Evolutionary conservation across 1,284 basidiomycete species (phyloP), one percentile per base, ranked within the genome.

Genomic region (Rugosomyces carneus): DNA sequence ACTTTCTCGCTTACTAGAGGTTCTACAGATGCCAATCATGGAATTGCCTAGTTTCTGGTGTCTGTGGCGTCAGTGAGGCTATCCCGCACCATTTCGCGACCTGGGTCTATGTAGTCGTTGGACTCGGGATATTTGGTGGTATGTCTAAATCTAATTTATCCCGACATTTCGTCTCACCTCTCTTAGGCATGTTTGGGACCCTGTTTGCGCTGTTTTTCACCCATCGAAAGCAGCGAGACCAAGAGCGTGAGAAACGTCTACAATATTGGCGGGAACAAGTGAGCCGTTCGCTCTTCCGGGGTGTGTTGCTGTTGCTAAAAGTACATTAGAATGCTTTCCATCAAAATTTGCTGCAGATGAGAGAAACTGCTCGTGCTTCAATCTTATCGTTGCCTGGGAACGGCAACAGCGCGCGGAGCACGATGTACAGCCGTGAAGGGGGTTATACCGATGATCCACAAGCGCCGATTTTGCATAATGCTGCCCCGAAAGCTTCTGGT

Each of bases 201-300:
- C 70, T 91, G 38, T 64, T 77, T 35, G 73, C 73, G 4, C 69
- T 93, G 27, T 89, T 80, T 68, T 71, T 82, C 56, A 55, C 86
- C 9, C 90, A 92, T 59, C 68, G 78, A 21, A 78, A 78, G 51
- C 75, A 84, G 52, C 79, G 89, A 57, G 81, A 83, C 42, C 66
- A 71, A 50, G 88, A 91, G 59, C 81, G 86, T 42, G 81, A 87
- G 66, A 88, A 84, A 65, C 81, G 89, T 54, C 68, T 82, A 42
- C 84, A 90, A 57, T 92, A 93, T 66, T 92, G 89, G 83, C 81
- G 83, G 55, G 89, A 93, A 69, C 88, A 89, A 73, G 84, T 83
- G 53, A 46, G 66, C 48, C 4, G 18, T 18, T 1, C 26, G 19
- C 15, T 18, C 4, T 10, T 19, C 16, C 11, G 21, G 13, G 7